phyloP scores from a whole-genome alignment of 257 asterid species.

The Lycium barbarum region DNA sequence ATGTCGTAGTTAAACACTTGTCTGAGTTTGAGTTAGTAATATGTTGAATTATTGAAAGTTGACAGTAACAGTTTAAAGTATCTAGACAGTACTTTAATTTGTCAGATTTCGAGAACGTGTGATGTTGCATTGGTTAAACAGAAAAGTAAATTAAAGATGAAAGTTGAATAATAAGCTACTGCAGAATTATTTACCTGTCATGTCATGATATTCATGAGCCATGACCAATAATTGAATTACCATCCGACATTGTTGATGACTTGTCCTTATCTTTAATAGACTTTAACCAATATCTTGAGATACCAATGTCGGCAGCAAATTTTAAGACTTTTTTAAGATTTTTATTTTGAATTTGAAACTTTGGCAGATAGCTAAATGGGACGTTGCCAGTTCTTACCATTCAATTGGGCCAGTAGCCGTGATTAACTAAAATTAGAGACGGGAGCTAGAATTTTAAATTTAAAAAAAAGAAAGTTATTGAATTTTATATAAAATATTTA shows the following conservation, averaged over 20 bases:
- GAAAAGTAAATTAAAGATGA: not conserved
- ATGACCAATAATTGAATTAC: conserved; percentile 16
- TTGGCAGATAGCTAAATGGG: too few species aligned
- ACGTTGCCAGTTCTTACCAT: too few species aligned
- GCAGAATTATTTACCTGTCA: not conserved
- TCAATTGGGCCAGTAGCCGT: too few species aligned
- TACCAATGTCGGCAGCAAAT: not conserved
- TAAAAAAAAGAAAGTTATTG: not conserved
- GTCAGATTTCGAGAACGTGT: not conserved
- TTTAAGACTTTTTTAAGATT: not conserved
- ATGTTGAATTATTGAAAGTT: not conserved
- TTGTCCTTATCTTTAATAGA: not conserved
- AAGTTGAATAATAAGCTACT: not conserved
- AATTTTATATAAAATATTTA: too few species aligned
- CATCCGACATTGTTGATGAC: not conserved
- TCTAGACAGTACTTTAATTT: not conserved
- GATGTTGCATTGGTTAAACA: not conserved
- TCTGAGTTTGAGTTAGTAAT: not conserved
- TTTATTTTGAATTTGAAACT: too few species aligned
- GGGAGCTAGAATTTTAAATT: not conserved
- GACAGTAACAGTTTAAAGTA: not conserved
- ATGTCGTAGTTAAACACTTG: not conserved
- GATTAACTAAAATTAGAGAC: too few species aligned
- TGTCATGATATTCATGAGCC: not conserved
- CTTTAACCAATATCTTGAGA: not conserved